Evolutionary conservation across 176 grass and related monocot genomes (phyloP).

Genomic region (Ampelocalamus luodianensis): DNA sequence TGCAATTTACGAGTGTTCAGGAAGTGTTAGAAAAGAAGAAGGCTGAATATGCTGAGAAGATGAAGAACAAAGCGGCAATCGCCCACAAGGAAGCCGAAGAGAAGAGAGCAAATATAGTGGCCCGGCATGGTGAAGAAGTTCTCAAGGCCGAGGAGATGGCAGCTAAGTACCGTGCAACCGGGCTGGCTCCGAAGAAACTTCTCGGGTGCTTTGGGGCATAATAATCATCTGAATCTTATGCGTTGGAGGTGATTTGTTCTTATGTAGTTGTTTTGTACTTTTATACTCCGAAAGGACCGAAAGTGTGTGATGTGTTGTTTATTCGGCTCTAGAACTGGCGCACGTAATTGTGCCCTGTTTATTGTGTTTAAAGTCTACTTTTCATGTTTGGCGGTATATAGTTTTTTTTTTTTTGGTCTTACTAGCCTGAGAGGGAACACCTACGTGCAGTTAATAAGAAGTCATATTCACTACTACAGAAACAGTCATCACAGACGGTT

Average conservation of each 20-base stretch:
- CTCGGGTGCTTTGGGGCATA: slow-evolving; percentile 77
- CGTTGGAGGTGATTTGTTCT: neutral
- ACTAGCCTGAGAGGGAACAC: neutral
- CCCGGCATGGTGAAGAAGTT: slow-evolving; percentile 62
- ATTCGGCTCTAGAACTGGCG: neutral
- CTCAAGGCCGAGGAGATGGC: slow-evolving; percentile 83
- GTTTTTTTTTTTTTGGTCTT: slow-evolving; percentile 5
- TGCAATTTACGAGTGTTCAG: slow-evolving; percentile 39
- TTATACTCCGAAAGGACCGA: neutral
- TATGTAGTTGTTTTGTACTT: neutral
- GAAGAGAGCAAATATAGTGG: slow-evolving; percentile 66
- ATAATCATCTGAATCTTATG: neutral
- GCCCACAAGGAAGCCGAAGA: slow-evolving; percentile 81
- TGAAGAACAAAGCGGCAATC: slow-evolving; percentile 78
- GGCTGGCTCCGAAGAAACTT: slow-evolving; percentile 70
- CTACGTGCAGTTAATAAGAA: neutral
- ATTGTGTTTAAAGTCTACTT: slow-evolving; percentile 29
- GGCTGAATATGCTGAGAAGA: slow-evolving; percentile 71
- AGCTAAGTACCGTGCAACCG: slow-evolving; percentile 74
- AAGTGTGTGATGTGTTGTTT: neutral
- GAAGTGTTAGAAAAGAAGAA: slow-evolving; percentile 82
- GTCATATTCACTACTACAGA: no score
- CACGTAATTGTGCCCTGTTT: slow-evolving; percentile 4
- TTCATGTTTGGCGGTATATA: slow-evolving; percentile 41
- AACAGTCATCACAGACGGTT: no score